A percentile compares a stretch with the other conserved stretches of the same genome.
Conservation (phyloP, 139 green algal species). For the Spirogloea muscicola region DNA sequence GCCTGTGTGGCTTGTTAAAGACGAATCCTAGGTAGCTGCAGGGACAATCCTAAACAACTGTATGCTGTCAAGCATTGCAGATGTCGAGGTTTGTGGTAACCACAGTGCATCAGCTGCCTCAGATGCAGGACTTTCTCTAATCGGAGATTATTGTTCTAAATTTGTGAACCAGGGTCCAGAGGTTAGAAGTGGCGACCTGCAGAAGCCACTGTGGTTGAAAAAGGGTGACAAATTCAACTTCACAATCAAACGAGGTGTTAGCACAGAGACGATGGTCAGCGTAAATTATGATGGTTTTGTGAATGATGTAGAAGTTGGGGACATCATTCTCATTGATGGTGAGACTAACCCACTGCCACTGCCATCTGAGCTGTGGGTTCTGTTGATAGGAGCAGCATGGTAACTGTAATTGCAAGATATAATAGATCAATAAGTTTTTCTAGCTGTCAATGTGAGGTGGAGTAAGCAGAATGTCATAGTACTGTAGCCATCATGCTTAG, state of each 20-base stretch:
- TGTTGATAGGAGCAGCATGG: no score
- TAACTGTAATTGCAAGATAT: no score
- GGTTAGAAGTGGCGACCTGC: slow-evolving; percentile 48
- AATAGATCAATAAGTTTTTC: no score
- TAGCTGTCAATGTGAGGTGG: no score
- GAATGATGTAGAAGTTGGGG: slow-evolving; percentile 42
- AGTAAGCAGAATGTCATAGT: no score
- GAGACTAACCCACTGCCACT: no score
- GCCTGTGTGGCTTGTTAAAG: no score
- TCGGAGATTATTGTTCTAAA: neutral
- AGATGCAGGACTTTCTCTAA: neutral
- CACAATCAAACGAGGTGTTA: slow-evolving; percentile 48
- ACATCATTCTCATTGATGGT: slow-evolving; percentile 51
- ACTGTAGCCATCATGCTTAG: no score
- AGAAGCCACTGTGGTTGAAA: slow-evolving; percentile 34
- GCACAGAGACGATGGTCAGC: slow-evolving; percentile 38
- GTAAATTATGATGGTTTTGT: slow-evolving; percentile 54
- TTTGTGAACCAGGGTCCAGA: slow-evolving; percentile 33
- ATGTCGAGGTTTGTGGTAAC: neutral
- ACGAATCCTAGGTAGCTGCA: no score
- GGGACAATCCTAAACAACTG: no score
- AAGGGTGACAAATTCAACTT: slow-evolving; percentile 48
- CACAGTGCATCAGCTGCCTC: neutral
- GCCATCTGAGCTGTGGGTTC: no score
- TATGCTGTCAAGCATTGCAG: no score